Base-by-base conservation (phyloP, 1,284 basidiomycete genomes). In the Trametes hirsuta region DNA sequence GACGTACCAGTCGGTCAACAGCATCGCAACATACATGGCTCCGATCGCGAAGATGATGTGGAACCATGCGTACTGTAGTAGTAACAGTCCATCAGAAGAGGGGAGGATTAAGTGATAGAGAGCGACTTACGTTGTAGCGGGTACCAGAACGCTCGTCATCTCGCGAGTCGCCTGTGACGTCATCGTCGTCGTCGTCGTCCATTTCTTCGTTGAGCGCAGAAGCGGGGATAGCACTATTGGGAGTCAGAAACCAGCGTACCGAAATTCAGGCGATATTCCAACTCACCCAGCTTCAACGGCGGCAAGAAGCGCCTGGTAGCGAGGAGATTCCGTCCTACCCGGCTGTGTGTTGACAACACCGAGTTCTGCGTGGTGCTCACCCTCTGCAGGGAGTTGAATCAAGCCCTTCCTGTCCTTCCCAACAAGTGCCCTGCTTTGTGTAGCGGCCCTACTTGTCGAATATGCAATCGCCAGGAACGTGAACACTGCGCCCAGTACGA, bases 381-480 rank as follows among this genome's bases (percentile, higher is more conserved):
- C 81, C 56, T 86, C 82, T 30, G 78, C 75, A 3, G 85, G 76
- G 12, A 96, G 77, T 47, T 87, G 79, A 35, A 96, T 84, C 3
- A 81, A 79, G 11, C 87, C 88, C 21, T 74, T 74, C 66, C 82
- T 87, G 73, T 85, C 87, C 68, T 81, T 86, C 10, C 96, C 96
- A 0, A 94, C 91, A 36, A 98, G 79, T 11, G 95, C 95, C 63
- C 91, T 88, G 69, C 91, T 94, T 75, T 97, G 95, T 0, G 97
- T 99, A 6, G 97, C 97, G 1, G 97, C 97, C 47, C 97, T 84
- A 22, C 90, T 94, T 0, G 97, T 99, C 22, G 95, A 97, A 74
- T 98, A 99, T 10, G 97, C 97, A 67, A 99, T 98, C 2, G 97
- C 96, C 47, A 98, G 77, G 83, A 99, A 98, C 1, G 97, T 99